These are phyloP conservation scores for Trichosporon faecale DNA, from an alignment of 1,284 basidiomycete genomes.

Conservation along the genomic window DNA sequence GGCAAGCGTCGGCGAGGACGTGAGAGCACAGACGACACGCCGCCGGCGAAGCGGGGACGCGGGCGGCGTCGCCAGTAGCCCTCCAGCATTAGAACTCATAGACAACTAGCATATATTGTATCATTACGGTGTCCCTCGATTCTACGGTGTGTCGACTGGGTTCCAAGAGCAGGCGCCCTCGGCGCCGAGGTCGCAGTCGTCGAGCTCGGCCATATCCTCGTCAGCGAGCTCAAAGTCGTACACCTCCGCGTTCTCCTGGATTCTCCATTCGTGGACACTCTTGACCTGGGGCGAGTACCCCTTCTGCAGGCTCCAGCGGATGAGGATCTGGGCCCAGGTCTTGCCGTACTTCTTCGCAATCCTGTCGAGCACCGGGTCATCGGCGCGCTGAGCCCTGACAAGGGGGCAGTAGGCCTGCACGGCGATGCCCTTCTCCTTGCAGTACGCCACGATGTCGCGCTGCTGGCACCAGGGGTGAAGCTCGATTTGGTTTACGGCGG, in stretches of 20 bases:
- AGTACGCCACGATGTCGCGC: conserved; percentile 71
- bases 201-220: conserved; percentile 63
- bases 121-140: neutral
- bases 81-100: neutral
- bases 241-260: conserved; percentile 65
- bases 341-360: conserved; percentile 64
- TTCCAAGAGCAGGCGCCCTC: conserved; percentile 67
- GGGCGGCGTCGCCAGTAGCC: conserved; percentile 12
- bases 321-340: conserved; percentile 66
- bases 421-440: conserved; percentile 63
- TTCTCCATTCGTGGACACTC: conserved; percentile 65
- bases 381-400: conserved; percentile 59
- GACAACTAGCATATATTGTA: conserved; percentile 5
- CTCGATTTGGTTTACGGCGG: conserved; percentile 82
- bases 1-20: conserved; percentile 7
- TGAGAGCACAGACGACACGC: conserved; percentile 15
- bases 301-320: conserved; percentile 79
- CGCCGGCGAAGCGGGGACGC: conserved; percentile 7
- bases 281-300: conserved; percentile 73
- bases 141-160: conserved; percentile 56
- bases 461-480: conserved; percentile 70
- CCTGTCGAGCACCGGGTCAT: conserved; percentile 58
- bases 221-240: conserved; percentile 66
- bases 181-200: conserved; percentile 63
- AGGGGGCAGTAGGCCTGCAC: conserved; percentile 77